Base-by-base conservation (phyloP, 345 rosid species). In the Corchorus olitorius region DNA sequence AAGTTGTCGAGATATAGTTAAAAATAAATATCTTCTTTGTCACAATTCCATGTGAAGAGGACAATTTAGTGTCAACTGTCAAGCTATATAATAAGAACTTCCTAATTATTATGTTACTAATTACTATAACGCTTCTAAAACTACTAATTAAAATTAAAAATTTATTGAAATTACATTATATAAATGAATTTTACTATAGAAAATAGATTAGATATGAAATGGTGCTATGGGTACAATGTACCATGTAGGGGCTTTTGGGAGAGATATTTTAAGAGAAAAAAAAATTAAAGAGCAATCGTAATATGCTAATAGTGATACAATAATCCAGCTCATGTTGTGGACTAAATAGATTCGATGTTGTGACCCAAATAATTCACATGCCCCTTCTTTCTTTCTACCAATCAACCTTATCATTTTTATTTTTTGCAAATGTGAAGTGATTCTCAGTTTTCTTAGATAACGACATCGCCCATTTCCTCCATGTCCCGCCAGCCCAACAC, bases 321-420 rank as follows among this genome's bases (percentile, higher is more conserved):
- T 4, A 13, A 20, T 58, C 35, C 35, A 20, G 35, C 62, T 58
- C 62, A 58, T 20, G 27, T 58, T 58, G 27, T 58, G 62, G 35
- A 20, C 15, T 58, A 12, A 19, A 4, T 2, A 58, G 62, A 20
- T 20, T 22, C 62, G 6, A 20, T 58, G 62, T 20, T 58, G 62
- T 58, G 62, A 58, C 62, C 35, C 62, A 58, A 58, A 58, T 22
- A 58, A 58, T 58, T 58, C 35, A 22, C 62, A 20, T 58, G 62
- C 35, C 62, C 35, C 22, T 8, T 1, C 10, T 7, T 0, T 6
- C 2, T 17, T n/a, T 14, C 54, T 14, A 3, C 17, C 17, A 14
- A 11, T 27, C 59, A 16, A 54, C 58, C 59, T 0, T 17, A 8
- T 17, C 17, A 16, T 54, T 54, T 50, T 48, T 4, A 41, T 3